Percentiles rank a stretch among this genome's conserved stretches.
phyloP scores from a whole-genome alignment of 768 basidiomycete species.

The Pisolithus albus region DNA sequence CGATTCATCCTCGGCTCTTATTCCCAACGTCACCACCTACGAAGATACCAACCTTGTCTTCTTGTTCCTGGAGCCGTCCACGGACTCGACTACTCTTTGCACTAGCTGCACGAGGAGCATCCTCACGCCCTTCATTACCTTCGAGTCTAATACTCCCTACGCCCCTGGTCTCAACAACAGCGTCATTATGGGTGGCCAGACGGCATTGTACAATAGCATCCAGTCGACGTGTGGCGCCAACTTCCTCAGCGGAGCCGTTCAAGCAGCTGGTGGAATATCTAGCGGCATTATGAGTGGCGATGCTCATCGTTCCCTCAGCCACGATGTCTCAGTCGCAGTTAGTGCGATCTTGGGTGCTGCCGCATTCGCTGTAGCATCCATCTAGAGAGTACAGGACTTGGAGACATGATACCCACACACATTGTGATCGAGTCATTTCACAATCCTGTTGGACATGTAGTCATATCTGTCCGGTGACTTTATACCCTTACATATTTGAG shows the following conservation, averaged over 20 bases:
- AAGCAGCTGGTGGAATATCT: conserved; percentile 60
- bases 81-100: conserved; percentile 57
- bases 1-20: conserved; percentile 27
- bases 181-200: conserved; percentile 59
- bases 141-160: conserved; percentile 66
- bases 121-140: conserved; percentile 69
- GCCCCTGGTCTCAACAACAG: conserved; percentile 65
- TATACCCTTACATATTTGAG: background rate
- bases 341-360: conserved; percentile 29
- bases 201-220: conserved; percentile 57
- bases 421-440: background rate
- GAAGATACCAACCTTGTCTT: conserved; percentile 61
- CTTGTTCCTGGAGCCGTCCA: conserved; percentile 61
- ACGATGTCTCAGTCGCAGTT: conserved; percentile 23
- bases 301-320: conserved; percentile 18
- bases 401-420: background rate
- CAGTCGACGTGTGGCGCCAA: conserved; percentile 55
- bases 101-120: conserved; percentile 73
- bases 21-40: conserved; percentile 53
- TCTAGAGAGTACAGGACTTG: background rate
- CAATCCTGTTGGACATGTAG: background rate
- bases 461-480: background rate
- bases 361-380: conserved; percentile 25
- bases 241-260: conserved; percentile 63
- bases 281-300: conserved; percentile 27